phyloP scores from a whole-genome alignment of 83 land plant species.

The Diphasiastrum complanatum region DNA sequence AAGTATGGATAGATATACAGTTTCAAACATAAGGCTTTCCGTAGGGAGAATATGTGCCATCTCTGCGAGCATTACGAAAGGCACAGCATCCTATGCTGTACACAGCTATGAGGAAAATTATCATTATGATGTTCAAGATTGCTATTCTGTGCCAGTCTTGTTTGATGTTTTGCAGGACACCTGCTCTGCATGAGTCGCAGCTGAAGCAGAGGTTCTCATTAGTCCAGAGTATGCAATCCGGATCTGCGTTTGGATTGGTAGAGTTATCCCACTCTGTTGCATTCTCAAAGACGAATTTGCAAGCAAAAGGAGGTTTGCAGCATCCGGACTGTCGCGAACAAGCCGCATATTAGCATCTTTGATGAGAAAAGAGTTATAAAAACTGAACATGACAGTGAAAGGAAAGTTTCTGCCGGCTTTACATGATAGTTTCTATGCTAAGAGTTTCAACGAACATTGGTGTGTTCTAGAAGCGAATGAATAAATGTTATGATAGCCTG shows the following conservation, averaged over 20 bases:
- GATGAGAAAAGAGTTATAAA: no score
- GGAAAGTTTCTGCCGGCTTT: no score
- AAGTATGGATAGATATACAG: no score
- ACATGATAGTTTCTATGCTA: no score
- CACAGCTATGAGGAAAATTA: constrained; percentile 1
- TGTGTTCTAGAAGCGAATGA: no score
- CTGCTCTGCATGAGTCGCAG: constrained; percentile 13
- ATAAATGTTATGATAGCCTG: no score
- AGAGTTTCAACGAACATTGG: no score
- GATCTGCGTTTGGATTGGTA: constrained; percentile 1
- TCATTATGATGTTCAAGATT: background rate
- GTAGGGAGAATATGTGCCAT: no score
- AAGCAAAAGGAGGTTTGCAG: constrained; percentile 24
- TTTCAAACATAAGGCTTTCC: no score
- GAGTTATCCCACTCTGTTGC: constrained; percentile 13
- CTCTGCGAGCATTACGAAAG: background rate
- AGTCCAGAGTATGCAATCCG: constrained; percentile 10
- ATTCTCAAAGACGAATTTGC: constrained; percentile 20
- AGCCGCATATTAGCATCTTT: no score
- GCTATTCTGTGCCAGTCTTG: constrained; percentile 4
- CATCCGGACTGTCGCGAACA: constrained; percentile 35
- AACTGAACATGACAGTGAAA: no score
- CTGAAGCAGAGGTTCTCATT: constrained; percentile 9
- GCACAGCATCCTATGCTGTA: constrained; percentile 7
- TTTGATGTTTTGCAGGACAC: constrained; percentile 3